These are phyloP conservation scores for Dorcoceras hygrometricum DNA, from an alignment of 257 asterid species.

Conservation along the genomic window DNA sequence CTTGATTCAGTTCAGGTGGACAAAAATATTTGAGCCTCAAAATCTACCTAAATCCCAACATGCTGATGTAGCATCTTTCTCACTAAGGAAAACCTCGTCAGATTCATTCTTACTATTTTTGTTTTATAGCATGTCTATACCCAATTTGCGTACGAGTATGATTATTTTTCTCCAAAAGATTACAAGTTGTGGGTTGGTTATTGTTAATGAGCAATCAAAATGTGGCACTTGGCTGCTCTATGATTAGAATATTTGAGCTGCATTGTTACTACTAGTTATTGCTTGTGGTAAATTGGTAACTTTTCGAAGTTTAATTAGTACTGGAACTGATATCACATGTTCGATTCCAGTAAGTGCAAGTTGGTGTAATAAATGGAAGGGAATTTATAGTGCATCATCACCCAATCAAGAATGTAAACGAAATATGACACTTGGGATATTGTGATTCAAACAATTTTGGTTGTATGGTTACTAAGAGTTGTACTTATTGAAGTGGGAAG, in stretches of 20 bases:
- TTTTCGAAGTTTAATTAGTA: neutral
- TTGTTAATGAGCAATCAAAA: neutral
- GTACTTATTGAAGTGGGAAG: neutral
- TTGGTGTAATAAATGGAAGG: neutral
- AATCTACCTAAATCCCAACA: neutral
- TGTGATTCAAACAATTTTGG: too few species aligned
- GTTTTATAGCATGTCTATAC: neutral
- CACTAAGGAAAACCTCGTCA: constrained; percentile 8
- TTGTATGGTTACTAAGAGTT: neutral
- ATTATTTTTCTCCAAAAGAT: too few species aligned
- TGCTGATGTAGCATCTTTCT: neutral
- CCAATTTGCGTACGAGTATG: constrained; percentile 3
- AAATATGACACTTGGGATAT: neutral
- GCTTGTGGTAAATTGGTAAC: neutral
- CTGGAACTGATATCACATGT: neutral
- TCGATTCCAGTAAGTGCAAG: neutral
- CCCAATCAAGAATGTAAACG: neutral
- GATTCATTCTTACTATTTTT: constrained; percentile 6
- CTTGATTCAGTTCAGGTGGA: neutral
- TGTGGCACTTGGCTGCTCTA: neutral
- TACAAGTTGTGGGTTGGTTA: too few species aligned
- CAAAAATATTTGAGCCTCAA: neutral
- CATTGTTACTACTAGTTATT: neutral
- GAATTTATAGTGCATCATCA: neutral
- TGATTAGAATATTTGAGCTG: neutral